Base-by-base conservation (phyloP, 2,329 filamentous ascomycete species). In the Apiospora marii region DNA sequence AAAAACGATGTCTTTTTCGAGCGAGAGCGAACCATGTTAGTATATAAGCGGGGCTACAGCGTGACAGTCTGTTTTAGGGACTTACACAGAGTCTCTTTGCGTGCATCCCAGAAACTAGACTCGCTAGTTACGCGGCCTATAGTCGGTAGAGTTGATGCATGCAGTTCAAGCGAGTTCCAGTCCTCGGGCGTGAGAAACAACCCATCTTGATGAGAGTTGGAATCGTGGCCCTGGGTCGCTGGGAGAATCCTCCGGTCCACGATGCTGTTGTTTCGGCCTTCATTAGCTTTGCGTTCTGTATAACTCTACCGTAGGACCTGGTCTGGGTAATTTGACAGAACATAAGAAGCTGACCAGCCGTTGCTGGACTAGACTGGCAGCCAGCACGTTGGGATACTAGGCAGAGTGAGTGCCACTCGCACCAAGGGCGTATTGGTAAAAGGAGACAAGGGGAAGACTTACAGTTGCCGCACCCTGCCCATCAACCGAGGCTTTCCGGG, bases 1-100 rank as follows among this genome's bases (percentile, higher is more conserved):
- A 70, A 86, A 79, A 70, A 86, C 84, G 49, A 86, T 76, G 73
- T 83, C 83, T 84, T 41, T 41, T 41, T n/a, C 8, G 4, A 12
- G 19, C 44, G 27, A 51, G 19, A 27, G 37, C 67, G 34, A 71
- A 27, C 30, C 4, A 30, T 53, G 68, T 78, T 73, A 75, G 77
- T 27, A 71, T 53, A 12, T 0, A 41, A 72, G 12, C 6, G 22
- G 10, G 44, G 44, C 10, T 0, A n/a, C 19, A n/a, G 19, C 19
- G 34, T 6, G 19, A 37, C 16, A 7, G 8, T 22, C 4, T 22
- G 19, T 22, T 49, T n/a, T 49, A n/a, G 70, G 48, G 49, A 76
- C 79, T 78, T 73, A 80, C 79, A 73, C 46, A 80, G 74, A 43
- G 75, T 77, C 51, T 80, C 78, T 72, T 72, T 76, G 48, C 76